phyloP scores from a whole-genome alignment of 306 rosid genomes.

The Rubus idaeus region DNA sequence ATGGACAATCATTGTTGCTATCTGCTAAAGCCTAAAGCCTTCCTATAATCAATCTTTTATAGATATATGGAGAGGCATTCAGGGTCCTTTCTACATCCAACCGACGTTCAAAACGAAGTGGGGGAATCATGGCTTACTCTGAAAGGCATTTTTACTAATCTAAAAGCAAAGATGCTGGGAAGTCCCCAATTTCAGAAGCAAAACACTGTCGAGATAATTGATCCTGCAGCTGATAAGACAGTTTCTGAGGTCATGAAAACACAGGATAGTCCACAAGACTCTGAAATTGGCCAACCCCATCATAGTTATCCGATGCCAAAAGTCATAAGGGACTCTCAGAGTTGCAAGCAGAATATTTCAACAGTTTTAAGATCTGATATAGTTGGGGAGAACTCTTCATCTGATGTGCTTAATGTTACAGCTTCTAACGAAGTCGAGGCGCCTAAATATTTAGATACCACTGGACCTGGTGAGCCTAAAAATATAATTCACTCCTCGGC shows the following conservation, averaged over 20 bases:
- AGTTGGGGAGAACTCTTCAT: slow-evolving; percentile 6
- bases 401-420: slow-evolving; percentile 15
- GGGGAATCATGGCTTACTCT: background rate
- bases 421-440: background rate
- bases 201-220: background rate
- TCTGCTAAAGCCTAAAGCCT: background rate
- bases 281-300: slow-evolving; percentile 6
- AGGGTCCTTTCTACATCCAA: background rate
- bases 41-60: background rate
- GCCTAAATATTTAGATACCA: background rate
- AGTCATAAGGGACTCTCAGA: background rate
- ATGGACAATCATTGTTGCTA: background rate
- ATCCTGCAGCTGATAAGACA: slow-evolving; percentile 12
- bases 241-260: background rate
- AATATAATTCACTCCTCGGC: slow-evolving; percentile 5
- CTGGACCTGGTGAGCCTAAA: background rate
- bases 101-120: background rate
- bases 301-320: background rate
- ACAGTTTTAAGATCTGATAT: background rate
- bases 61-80: slow-evolving; percentile 13
- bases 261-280: background rate
- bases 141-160: background rate
- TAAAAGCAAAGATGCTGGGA: slow-evolving; percentile 11
- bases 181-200: slow-evolving; percentile 5
- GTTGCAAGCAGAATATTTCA: slow-evolving; percentile 19